Evolutionary conservation across 352 stramenopile species (phyloP).

Genomic region (Discostella stelligera): DNA sequence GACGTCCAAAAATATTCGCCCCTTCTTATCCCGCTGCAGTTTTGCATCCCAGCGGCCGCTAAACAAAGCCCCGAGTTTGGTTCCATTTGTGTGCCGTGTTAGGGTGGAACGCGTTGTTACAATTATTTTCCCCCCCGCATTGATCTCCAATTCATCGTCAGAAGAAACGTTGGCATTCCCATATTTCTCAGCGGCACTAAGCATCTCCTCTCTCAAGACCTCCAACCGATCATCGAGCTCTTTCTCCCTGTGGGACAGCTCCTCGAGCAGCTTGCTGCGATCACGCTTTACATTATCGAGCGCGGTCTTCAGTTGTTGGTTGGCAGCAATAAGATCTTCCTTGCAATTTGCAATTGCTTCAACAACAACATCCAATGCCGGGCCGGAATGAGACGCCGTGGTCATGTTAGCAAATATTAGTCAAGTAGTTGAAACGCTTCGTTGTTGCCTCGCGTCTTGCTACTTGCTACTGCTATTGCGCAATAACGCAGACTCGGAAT

Average conservation of each 20-base stretch:
- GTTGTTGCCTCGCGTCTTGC: too few species aligned
- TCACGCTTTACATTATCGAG: background rate
- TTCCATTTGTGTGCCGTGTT: slow-evolving; percentile 8
- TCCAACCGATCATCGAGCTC: slow-evolving; percentile 6
- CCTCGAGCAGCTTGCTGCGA: background rate
- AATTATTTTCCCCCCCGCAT: slow-evolving; percentile 23
- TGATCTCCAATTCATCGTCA: slow-evolving; percentile 15
- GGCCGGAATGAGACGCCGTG: too few species aligned
- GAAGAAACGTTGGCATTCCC: background rate
- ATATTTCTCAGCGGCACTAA: background rate
- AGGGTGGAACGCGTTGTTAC: slow-evolving; percentile 7
- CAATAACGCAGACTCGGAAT: too few species aligned
- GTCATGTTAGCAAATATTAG: too few species aligned
- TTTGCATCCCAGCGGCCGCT: slow-evolving; percentile 22
- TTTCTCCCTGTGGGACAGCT: background rate
- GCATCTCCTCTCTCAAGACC: slow-evolving; percentile 1
- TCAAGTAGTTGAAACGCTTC: too few species aligned
- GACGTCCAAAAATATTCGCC: slow-evolving; percentile 23
- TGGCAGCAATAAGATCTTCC: slow-evolving; percentile 12
- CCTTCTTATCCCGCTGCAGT: slow-evolving; percentile 7
- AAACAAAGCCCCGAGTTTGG: slow-evolving; percentile 16
- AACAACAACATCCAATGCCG: too few species aligned
- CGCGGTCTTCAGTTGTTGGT: background rate
- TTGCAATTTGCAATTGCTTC: too few species aligned
- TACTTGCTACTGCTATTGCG: too few species aligned